These are phyloP conservation scores for Thalassiosira ordinaria DNA, from an alignment of 352 stramenopile species.

Conservation along the genomic window DNA sequence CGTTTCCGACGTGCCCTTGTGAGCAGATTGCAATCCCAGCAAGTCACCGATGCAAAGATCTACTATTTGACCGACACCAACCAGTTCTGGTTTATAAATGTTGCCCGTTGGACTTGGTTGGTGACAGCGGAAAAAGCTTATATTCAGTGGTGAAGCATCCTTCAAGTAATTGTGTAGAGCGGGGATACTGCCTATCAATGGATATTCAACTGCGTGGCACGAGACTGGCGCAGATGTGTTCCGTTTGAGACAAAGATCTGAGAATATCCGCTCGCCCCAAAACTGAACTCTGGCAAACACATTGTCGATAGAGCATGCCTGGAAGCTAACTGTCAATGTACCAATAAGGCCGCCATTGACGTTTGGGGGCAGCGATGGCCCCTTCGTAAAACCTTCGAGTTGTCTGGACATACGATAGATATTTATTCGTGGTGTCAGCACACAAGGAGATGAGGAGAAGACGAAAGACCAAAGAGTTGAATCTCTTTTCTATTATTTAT, in stretches of 20 bases:
- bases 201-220: constrained; percentile 27
- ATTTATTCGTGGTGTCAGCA: too few relatives aligned
- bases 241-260: not conserved
- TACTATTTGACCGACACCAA: constrained; percentile 39
- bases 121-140: constrained; percentile 25
- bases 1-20: not conserved
- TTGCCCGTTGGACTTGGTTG: too few relatives aligned
- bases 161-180: constrained; percentile 42
- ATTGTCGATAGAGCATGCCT: constrained; percentile 32
- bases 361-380: constrained; percentile 38
- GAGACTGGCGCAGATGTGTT: not conserved
- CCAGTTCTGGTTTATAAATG: not conserved
- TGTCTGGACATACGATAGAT: too few relatives aligned
- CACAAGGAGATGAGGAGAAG: too few relatives aligned
- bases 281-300: constrained; percentile 44
- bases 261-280: constrained; percentile 34
- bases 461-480: too few relatives aligned
- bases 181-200: constrained; percentile 35
- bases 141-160: constrained; percentile 49
- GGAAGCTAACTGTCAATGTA: constrained; percentile 38
- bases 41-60: constrained; percentile 23
- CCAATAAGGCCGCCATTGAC: constrained; percentile 33
- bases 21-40: not conserved
- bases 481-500: too few relatives aligned
- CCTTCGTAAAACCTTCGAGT: not conserved